These are phyloP conservation scores for Artomyces pyxidatus DNA, from an alignment of 768 basidiomycete genomes.

Conservation along the genomic window DNA sequence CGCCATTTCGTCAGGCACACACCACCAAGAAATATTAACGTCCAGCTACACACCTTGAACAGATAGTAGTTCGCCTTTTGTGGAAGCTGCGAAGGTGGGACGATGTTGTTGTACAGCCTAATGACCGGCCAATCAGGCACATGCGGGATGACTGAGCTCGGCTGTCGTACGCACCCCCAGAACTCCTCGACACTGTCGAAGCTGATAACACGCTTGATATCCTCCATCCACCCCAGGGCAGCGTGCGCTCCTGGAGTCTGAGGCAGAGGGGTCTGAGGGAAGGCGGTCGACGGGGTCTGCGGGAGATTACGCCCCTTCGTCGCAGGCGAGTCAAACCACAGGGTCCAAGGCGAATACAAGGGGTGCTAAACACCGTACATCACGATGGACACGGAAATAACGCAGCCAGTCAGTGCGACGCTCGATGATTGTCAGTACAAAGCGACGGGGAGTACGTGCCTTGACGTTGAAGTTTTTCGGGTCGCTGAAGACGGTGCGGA, in stretches of 20 bases:
- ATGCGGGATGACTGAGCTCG: not conserved
- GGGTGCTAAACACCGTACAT: conserved; percentile 58
- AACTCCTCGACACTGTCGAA: conserved; percentile 99
- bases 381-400: not conserved
- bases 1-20: conserved; percentile 4
- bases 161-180: conserved; percentile 72
- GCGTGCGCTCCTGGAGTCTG: conserved; percentile 67
- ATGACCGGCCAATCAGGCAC: conserved; percentile 15
- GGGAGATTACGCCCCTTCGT: conserved; percentile 87
- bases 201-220: conserved; percentile 91
- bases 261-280: conserved; percentile 66
- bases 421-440: not conserved
- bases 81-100: conserved; percentile 87
- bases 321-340: conserved; percentile 95
- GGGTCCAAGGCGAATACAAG: conserved; percentile 89
- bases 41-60: conserved; percentile 69
- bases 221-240: conserved; percentile 96
- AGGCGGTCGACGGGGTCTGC: conserved; percentile 72
- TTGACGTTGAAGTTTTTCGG: conserved; percentile 95
- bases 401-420: not conserved
- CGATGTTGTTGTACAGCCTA: conserved; percentile 94
- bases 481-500: conserved; percentile 91
- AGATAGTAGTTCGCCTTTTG: conserved; percentile 99
- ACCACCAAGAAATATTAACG: not conserved
- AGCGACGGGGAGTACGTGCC: conserved; percentile 33